phyloP scores from a whole-genome alignment of 169 alveolate genomes.

The Plasmodium relictum region DNA sequence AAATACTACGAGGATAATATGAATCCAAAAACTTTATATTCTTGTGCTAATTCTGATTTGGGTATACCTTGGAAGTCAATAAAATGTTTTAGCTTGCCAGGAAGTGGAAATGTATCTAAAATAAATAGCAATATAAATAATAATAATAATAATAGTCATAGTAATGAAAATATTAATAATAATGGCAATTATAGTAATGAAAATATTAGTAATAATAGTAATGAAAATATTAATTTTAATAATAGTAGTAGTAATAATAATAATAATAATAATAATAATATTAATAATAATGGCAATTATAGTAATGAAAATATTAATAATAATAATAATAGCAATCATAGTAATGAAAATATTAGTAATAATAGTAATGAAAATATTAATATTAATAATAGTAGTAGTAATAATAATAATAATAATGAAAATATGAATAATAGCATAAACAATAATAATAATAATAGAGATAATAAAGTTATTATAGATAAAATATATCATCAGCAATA shows the following conservation, averaged over 20 bases:
- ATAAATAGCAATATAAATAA: background rate
- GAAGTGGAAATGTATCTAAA: background rate
- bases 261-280: background rate
- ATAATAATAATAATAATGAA: background rate
- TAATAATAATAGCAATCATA: background rate
- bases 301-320: background rate
- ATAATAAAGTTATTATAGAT: slow-evolving; percentile 16
- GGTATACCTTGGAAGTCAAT: background rate
- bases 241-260: background rate
- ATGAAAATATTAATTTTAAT: background rate
- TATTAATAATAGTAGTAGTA: background rate
- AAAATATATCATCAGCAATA: slow-evolving; percentile 37
- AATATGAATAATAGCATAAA: background rate
- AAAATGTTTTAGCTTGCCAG: slow-evolving; percentile 5
- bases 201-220: background rate
- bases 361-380: background rate
- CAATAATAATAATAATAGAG: background rate
- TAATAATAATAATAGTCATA: background rate
- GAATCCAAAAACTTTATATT: slow-evolving; percentile 9
- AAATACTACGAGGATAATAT: background rate
- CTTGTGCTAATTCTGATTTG: slow-evolving; percentile 2
- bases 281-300: background rate
- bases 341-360: slow-evolving; percentile 4
- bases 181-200: too few species aligned
- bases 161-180: background rate